Conservation (phyloP, 2,329 filamentous ascomycete genomes). For the Colletotrichum sp. region DNA sequence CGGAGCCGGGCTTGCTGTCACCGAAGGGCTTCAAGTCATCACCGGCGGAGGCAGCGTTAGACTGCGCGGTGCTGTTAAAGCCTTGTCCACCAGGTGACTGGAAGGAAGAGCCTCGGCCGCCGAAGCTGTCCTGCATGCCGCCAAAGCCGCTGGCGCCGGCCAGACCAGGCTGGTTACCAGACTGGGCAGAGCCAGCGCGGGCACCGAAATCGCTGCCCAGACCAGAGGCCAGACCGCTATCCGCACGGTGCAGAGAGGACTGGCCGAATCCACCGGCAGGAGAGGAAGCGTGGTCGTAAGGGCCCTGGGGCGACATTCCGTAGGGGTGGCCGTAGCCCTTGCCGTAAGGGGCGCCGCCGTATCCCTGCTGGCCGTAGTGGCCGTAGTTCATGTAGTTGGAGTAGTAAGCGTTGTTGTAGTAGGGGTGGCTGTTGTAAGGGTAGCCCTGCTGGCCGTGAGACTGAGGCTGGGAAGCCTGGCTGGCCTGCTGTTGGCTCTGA, state of each 20-base stretch:
- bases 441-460: slow-evolving; percentile 53
- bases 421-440: slow-evolving; percentile 60
- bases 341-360: slow-evolving; percentile 53
- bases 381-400: slow-evolving; percentile 62
- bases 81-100: slow-evolving; percentile 59
- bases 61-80: slow-evolving; percentile 57
- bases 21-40: slow-evolving; percentile 67
- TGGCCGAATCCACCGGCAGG: slow-evolving; percentile 59
- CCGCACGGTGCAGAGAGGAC: slow-evolving; percentile 56
- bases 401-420: slow-evolving; percentile 69
- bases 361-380: slow-evolving; percentile 58
- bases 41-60: slow-evolving; percentile 42
- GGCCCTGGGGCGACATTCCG: slow-evolving; percentile 59
- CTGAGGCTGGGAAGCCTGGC: slow-evolving; percentile 49
- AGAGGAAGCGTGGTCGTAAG: slow-evolving; percentile 61
- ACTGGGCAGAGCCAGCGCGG: slow-evolving; percentile 54
- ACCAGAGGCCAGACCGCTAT: slow-evolving; percentile 53
- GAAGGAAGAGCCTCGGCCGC: slow-evolving; percentile 57
- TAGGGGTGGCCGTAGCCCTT: slow-evolving; percentile 65
- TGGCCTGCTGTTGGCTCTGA: slow-evolving; percentile 53
- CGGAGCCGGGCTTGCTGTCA: slow-evolving; percentile 57
- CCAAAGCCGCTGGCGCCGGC: slow-evolving; percentile 54
- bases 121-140: slow-evolving; percentile 60
- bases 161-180: slow-evolving; percentile 54
- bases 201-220: slow-evolving; percentile 57